Evolutionary conservation across 805 yeast species (phyloP).

Genomic region (Kregervanrija pseudodelftensis): DNA sequence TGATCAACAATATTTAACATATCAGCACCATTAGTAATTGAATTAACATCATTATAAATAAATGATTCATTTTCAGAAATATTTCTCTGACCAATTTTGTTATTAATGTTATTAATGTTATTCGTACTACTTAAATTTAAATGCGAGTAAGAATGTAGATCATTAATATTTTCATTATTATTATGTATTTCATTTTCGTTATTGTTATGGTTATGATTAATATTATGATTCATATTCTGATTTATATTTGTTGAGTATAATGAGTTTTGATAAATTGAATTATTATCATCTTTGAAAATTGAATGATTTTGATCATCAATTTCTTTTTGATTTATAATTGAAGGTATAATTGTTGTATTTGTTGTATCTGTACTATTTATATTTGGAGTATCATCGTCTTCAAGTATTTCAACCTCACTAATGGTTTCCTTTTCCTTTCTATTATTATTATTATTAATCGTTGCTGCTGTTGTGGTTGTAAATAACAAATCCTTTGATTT

Average conservation of each 20-base stretch:
- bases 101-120: not conserved
- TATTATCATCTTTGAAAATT: conserved; percentile 8
- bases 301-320: too few relatives aligned
- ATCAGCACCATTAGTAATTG: conserved; percentile 6
- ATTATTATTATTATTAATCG: too few relatives aligned
- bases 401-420: too few relatives aligned
- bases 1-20: not conserved
- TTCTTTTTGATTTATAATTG: too few relatives aligned
- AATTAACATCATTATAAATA: conserved; percentile 18
- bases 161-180: not conserved
- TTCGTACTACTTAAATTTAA: not conserved
- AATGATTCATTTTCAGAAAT: conserved; percentile 22
- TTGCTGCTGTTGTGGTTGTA: not conserved
- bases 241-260: conserved; percentile 16
- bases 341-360: not conserved
- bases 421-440: not conserved
- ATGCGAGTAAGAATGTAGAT: not conserved
- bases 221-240: conserved; percentile 1
- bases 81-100: not conserved
- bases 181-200: not conserved
- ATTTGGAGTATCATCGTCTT: too few relatives aligned
- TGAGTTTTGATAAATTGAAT: conserved; percentile 21
- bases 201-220: not conserved
- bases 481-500: conserved; percentile 8
- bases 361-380: not conserved